These are phyloP conservation scores for Mrakia frigida DNA, from an alignment of 768 basidiomycete species.

Conservation along the genomic window DNA sequence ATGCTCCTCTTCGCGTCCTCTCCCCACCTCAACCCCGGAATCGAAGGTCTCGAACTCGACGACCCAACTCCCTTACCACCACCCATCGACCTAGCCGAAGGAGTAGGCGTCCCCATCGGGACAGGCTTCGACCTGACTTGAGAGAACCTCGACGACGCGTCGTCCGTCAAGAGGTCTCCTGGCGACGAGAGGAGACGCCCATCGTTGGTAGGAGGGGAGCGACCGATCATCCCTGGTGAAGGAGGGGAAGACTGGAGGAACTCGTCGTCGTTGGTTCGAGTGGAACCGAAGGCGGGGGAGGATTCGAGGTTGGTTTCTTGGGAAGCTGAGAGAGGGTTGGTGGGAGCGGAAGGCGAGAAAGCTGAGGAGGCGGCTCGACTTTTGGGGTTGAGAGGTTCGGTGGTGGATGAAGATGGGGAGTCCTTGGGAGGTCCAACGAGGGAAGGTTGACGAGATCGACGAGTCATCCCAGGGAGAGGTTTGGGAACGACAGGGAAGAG, in stretches of 20 bases:
- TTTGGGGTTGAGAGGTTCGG: neutral
- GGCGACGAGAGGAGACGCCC: neutral
- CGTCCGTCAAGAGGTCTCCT: neutral
- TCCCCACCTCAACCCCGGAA: neutral
- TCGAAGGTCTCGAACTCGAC: neutral
- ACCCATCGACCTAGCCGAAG: neutral
- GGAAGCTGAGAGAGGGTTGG: neutral
- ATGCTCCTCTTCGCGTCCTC: constrained; percentile 5
- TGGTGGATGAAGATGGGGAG: neutral
- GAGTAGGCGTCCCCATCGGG: neutral
- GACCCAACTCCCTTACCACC: neutral
- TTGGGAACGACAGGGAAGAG: constrained; percentile 15
- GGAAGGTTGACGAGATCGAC: neutral
- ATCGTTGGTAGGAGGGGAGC: neutral
- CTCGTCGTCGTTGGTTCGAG: neutral
- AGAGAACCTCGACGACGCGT: neutral
- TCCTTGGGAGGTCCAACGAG: no score
- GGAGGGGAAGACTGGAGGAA: constrained; percentile 10
- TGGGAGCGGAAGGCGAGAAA: neutral
- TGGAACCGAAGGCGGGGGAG: neutral
- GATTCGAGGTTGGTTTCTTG: neutral
- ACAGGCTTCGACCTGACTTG: neutral
- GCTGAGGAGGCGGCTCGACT: neutral
- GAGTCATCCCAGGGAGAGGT: neutral
- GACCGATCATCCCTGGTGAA: neutral